Evolutionary conservation across 139 green algal species (phyloP).

Genomic region (Coelastrella sp.): DNA sequence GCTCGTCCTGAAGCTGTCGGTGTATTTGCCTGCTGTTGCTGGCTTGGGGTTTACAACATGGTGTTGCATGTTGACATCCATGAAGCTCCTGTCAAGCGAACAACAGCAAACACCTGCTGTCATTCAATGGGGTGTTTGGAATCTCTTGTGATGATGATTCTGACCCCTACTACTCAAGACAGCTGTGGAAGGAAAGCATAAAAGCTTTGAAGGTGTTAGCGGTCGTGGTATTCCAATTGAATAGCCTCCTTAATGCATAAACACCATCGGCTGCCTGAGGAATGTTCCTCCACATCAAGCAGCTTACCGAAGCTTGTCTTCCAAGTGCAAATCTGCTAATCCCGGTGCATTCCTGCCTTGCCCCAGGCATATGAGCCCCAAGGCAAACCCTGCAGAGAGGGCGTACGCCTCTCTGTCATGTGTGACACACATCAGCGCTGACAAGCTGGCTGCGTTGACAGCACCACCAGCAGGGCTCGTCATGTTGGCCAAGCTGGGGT

Average conservation of each 20-base stretch:
- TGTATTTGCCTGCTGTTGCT: not conserved
- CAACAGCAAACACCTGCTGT: too few species aligned
- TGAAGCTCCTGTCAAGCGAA: not conserved
- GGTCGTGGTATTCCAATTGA: too few species aligned
- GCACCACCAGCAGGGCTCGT: not conserved
- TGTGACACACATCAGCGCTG: conserved; percentile 32
- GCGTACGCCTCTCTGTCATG: conserved; percentile 87
- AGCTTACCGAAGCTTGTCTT: conserved; percentile 73
- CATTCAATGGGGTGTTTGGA: too few species aligned
- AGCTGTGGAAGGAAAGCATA: too few species aligned
- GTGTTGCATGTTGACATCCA: not conserved
- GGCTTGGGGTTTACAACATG: conserved; percentile 3
- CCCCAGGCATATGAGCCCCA: conserved; percentile 92
- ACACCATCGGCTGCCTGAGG: too few species aligned
- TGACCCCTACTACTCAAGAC: too few species aligned
- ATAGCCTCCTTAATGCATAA: not conserved
- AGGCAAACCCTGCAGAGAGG: conserved; percentile 88
- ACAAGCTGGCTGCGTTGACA: conserved; percentile 15
- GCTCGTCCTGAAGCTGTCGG: conserved; percentile 2
- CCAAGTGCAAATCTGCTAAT: conserved; percentile 84
- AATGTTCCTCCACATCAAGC: not conserved
- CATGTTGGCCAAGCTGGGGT: conserved; percentile 15
- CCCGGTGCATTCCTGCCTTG: conserved; percentile 72
- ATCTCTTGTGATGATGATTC: too few species aligned
- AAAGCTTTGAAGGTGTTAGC: too few species aligned